Conservation (phyloP, 2,329 filamentous ascomycete genomes). For the Fusarium sulawesiense region DNA sequence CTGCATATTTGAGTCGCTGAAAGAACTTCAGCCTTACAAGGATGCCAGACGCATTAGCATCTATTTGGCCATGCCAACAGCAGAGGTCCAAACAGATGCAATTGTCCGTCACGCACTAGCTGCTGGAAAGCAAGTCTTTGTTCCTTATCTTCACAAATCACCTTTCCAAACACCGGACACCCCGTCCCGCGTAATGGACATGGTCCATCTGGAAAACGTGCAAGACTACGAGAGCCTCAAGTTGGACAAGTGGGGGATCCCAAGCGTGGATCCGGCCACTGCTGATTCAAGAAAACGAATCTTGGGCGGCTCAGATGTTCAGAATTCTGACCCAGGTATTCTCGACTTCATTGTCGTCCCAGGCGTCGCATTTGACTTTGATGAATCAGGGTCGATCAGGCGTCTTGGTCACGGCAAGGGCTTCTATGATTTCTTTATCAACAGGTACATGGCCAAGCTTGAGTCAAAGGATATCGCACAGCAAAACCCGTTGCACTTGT, state of each 20-base stretch:
- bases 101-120: constrained; percentile 85
- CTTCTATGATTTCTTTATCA: constrained; percentile 95
- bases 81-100: constrained; percentile 84
- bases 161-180: constrained; percentile 60
- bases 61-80: constrained; percentile 91
- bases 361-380: constrained; percentile 87
- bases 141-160: constrained; percentile 85
- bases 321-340: constrained; percentile 57
- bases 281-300: constrained; percentile 76
- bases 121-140: constrained; percentile 85
- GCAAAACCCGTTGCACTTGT: constrained; percentile 61
- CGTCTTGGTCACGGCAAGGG: constrained; percentile 94
- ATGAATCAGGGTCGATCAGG: constrained; percentile 67
- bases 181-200: constrained; percentile 85
- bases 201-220: constrained; percentile 81
- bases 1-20: constrained; percentile 71
- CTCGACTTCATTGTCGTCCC: constrained; percentile 92
- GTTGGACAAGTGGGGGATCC: constrained; percentile 92
- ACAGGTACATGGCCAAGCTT: constrained; percentile 70
- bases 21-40: constrained; percentile 77
- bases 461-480: constrained; percentile 50
- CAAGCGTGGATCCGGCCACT: constrained; percentile 77
- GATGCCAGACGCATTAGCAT: constrained; percentile 81
- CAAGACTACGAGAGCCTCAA: constrained; percentile 82
- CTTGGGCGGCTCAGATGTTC: constrained; percentile 69